phyloP scores from a whole-genome alignment of 345 rosid species.

The Chamaenerion angustifolium region DNA sequence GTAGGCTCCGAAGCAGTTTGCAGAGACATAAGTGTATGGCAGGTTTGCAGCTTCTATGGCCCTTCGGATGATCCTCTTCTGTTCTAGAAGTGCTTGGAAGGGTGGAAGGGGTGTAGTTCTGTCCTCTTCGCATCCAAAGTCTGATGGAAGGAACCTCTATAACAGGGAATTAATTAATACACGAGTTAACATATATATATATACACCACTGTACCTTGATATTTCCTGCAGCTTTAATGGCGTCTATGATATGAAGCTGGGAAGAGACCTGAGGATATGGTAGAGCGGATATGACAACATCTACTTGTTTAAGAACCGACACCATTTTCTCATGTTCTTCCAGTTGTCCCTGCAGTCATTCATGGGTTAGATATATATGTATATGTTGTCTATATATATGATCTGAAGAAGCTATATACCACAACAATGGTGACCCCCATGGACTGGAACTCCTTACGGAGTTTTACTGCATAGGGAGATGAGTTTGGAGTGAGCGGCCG shows the following conservation, averaged over 20 bases:
- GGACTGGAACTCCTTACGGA: too few relatives aligned
- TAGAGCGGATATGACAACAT: conserved; percentile 25
- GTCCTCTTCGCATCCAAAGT: conserved; percentile 29
- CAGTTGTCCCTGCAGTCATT: conserved; percentile 19
- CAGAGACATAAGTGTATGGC: conserved; percentile 25
- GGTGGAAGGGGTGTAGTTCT: conserved; percentile 20
- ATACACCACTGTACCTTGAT: conserved; percentile 17
- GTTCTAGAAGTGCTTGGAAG: conserved; percentile 16
- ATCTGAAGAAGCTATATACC: too few relatives aligned
- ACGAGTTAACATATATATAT: too few relatives aligned
- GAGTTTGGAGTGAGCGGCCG: too few relatives aligned
- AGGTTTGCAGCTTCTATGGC: conserved; percentile 16
- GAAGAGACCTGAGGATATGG: conserved; percentile 18
- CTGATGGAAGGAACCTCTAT: conserved; percentile 41
- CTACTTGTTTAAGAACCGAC: conserved; percentile 13
- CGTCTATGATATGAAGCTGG: conserved; percentile 28
- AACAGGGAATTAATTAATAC: too few relatives aligned
- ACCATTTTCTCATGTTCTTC: conserved; percentile 30
- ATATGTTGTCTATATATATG: too few relatives aligned
- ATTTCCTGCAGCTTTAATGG: conserved; percentile 32
- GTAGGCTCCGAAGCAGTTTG: conserved; percentile 11
- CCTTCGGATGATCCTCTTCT: conserved; percentile 25
- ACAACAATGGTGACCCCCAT: too few relatives aligned
- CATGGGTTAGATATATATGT: too few relatives aligned
- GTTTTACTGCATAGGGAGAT: too few relatives aligned